These are phyloP conservation scores for Phoma sp. DNA, from an alignment of 2,329 filamentous ascomycete genomes.

Conservation along the genomic window DNA sequence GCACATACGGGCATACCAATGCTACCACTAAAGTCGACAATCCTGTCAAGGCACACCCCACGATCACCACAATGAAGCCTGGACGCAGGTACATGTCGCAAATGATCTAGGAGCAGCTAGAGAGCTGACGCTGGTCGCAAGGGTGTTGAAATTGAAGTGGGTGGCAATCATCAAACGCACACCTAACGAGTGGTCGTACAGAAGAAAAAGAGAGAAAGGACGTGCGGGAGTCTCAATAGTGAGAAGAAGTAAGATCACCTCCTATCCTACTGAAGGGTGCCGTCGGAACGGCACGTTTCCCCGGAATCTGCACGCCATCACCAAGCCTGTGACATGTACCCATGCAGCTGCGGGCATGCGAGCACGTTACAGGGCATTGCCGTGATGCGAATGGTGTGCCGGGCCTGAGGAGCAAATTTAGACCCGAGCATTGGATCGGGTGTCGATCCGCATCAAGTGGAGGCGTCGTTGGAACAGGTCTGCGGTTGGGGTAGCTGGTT, in stretches of 20 bases:
- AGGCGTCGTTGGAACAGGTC: neutral
- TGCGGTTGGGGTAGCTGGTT: neutral
- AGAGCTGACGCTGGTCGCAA: constrained; percentile 1
- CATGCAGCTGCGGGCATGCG: constrained; percentile 22
- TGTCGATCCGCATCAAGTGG: constrained; percentile 1
- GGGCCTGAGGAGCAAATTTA: constrained; percentile 8
- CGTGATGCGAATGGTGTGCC: constrained; percentile 20
- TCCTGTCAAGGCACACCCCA: constrained; percentile 44
- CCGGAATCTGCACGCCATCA: constrained; percentile 27
- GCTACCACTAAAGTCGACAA: constrained; percentile 31
- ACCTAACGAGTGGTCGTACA: neutral
- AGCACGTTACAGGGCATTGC: constrained; percentile 12
- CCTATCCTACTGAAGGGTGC: constrained; percentile 2
- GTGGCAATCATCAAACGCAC: neutral
- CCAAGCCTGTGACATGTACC: constrained; percentile 21
- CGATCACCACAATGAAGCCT: constrained; percentile 45
- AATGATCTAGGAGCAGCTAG: neutral
- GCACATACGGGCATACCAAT: neutral
- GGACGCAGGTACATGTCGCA: constrained; percentile 39
- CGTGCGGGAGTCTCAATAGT: neutral
- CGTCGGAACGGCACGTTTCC: constrained; percentile 22
- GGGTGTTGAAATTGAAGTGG: neutral
- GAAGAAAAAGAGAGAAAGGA: neutral
- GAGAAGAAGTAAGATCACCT: constrained; percentile 7
- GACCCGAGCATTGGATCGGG: constrained; percentile 1